phyloP scores from a whole-genome alignment of 2,329 filamentous ascomycete species.

The Endoconidiophora laricicola region DNA sequence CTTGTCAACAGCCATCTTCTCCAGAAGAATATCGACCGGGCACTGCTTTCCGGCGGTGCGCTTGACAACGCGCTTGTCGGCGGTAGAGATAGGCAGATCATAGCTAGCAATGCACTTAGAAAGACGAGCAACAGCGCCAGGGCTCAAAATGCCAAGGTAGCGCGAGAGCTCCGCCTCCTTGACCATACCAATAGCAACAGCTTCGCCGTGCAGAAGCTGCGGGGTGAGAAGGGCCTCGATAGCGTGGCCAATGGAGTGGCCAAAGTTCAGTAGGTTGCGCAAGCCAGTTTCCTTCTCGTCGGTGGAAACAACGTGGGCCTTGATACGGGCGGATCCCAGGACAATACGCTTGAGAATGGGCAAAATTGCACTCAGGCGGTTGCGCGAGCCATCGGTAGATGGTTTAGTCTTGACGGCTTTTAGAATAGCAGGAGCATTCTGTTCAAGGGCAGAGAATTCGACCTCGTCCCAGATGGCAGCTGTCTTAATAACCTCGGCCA shows the following conservation, averaged over 20 bases:
- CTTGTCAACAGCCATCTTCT: slow-evolving; percentile 96
- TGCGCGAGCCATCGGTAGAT: slow-evolving; percentile 18
- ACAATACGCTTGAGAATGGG: slow-evolving; percentile 63
- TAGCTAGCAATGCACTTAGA: slow-evolving; percentile 93
- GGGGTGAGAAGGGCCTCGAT: slow-evolving; percentile 91
- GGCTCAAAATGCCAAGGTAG: slow-evolving; percentile 69
- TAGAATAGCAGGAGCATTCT: slow-evolving; percentile 63
- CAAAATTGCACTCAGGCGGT: slow-evolving; percentile 53
- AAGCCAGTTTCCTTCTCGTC: slow-evolving; percentile 91
- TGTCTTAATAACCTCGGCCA: slow-evolving; percentile 97
- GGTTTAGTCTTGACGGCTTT: slow-evolving; percentile 22
- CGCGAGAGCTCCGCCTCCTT: slow-evolving; percentile 90
- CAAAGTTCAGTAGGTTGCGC: slow-evolving; percentile 90
- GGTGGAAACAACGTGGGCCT: slow-evolving; percentile 83
- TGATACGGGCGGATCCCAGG: slow-evolving; percentile 77
- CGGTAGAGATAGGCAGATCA: slow-evolving; percentile 67
- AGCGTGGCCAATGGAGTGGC: slow-evolving; percentile 93
- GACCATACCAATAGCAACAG: slow-evolving; percentile 94
- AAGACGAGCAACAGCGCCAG: slow-evolving; percentile 74
- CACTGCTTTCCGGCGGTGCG: slow-evolving; percentile 77
- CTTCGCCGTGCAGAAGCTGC: slow-evolving; percentile 88
- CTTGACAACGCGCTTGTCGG: slow-evolving; percentile 67
- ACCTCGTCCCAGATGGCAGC: slow-evolving; percentile 87
- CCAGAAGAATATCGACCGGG: slow-evolving; percentile 66
- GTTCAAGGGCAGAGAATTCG: slow-evolving; percentile 72